phyloP scores from a whole-genome alignment of 2,329 filamentous ascomycete species.

The Sporothrix pallida region DNA sequence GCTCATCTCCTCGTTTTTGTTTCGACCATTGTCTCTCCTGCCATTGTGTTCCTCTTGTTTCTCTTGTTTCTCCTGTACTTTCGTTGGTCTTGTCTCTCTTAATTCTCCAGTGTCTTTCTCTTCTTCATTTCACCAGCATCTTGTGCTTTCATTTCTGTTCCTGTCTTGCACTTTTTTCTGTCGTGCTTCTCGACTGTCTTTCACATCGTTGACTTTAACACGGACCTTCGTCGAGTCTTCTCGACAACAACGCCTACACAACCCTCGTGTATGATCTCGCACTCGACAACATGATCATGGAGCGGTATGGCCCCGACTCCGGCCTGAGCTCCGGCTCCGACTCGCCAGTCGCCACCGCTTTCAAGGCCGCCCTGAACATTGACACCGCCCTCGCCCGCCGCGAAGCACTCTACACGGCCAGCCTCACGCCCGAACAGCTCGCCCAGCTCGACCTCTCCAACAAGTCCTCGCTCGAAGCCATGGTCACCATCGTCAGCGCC shows the following conservation, averaged over 20 bases:
- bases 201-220: not conserved
- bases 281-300: not conserved
- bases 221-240: no score
- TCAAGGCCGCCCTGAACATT: not conserved
- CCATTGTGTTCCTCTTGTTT: not conserved
- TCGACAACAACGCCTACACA: not conserved
- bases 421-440: conserved; percentile 34
- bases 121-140: not conserved
- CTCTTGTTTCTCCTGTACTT: not conserved
- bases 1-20: not conserved
- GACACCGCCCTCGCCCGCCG: conserved; percentile 16
- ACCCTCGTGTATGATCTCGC: not conserved
- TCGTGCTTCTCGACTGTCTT: not conserved
- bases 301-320: conserved; percentile 16
- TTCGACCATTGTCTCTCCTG: conserved; percentile 11
- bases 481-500: conserved; percentile 36
- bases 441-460: conserved; percentile 38
- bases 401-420: not conserved
- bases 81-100: not conserved
- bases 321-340: not conserved
- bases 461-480: conserved; percentile 35
- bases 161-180: not conserved
- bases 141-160: not conserved
- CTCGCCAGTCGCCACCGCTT: no score
- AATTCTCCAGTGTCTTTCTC: not conserved